A percentile compares a stretch with the other conserved stretches of the same genome.
Evolutionary conservation across 805 yeast genomes (phyloP).

Genomic region (Pichia manshurica): DNA sequence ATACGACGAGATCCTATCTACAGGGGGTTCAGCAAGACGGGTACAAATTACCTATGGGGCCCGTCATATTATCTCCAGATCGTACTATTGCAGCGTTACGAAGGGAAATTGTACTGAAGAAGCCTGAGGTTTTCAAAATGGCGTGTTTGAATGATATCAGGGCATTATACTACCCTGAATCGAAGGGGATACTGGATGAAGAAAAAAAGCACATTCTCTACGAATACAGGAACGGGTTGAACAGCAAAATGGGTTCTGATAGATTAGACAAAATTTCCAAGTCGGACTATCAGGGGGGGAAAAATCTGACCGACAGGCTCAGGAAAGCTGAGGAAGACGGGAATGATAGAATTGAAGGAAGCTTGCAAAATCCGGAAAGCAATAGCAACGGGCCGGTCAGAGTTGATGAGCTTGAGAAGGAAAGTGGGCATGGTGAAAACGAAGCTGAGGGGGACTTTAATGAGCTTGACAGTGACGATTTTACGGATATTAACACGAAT

Average conservation of each 20-base stretch:
- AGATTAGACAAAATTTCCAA: neutral
- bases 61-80: slow-evolving; percentile 93
- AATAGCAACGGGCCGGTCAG: too few relatives aligned
- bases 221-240: neutral
- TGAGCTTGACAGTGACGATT: slow-evolving; percentile 10
- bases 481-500: slow-evolving; percentile 19
- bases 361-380: too few relatives aligned
- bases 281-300: too few relatives aligned
- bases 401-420: too few relatives aligned
- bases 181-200: neutral
- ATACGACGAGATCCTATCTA: slow-evolving; percentile 79
- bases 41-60: slow-evolving; percentile 73
- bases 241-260: neutral
- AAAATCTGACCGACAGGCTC: too few relatives aligned
- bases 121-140: slow-evolving; percentile 98
- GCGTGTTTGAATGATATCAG: slow-evolving; percentile 88
- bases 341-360: neutral
- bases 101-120: slow-evolving; percentile 87
- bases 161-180: slow-evolving; percentile 44
- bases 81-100: slow-evolving; percentile 91
- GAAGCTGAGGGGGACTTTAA: neutral
- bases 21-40: slow-evolving; percentile 75
- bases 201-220: slow-evolving; percentile 2
- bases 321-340: neutral
- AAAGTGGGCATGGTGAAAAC: too few relatives aligned